These are phyloP conservation scores for Annulohypoxylon moriforme DNA, from an alignment of 495 filamentous ascomycete genomes.

Conservation along the genomic window DNA sequence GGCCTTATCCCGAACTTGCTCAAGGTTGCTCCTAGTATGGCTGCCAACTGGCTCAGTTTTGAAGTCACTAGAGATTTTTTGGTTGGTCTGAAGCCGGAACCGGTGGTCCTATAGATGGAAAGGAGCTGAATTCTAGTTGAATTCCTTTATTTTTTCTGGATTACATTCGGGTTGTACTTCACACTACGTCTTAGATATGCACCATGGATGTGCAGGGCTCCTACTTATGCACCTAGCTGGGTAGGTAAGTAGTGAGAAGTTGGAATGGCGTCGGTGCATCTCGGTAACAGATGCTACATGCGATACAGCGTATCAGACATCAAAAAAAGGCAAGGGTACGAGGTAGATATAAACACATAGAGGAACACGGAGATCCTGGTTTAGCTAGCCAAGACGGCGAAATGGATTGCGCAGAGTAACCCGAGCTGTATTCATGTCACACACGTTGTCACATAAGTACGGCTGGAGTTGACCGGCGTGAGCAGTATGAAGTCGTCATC, in stretches of 20 bases:
- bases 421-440: not conserved
- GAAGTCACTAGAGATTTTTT: constrained; percentile 91
- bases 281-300: constrained; percentile 10
- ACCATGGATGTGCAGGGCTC: constrained; percentile 17
- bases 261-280: constrained; percentile 23
- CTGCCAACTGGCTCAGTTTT: constrained; percentile 96
- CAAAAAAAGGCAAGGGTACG: constrained; percentile 26
- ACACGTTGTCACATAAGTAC: not conserved
- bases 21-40: constrained; percentile 98
- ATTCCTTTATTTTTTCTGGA: constrained; percentile 19
- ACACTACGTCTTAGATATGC: constrained; percentile 35
- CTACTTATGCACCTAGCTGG: not conserved
- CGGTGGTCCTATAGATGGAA: constrained; percentile 35
- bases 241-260: not conserved
- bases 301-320: constrained; percentile 7
- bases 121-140: constrained; percentile 9
- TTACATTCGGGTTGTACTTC: constrained; percentile 32
- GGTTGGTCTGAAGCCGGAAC: constrained; percentile 63
- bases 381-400: constrained; percentile 8
- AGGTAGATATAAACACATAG: constrained; percentile 38
- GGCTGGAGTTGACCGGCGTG: not conserved
- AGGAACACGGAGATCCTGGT: constrained; percentile 19
- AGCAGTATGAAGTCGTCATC: not conserved
- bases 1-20: constrained; percentile 93
- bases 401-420: not conserved